phyloP scores from a whole-genome alignment of 23 red algal species.

The Pyropia yezoensis region DNA sequence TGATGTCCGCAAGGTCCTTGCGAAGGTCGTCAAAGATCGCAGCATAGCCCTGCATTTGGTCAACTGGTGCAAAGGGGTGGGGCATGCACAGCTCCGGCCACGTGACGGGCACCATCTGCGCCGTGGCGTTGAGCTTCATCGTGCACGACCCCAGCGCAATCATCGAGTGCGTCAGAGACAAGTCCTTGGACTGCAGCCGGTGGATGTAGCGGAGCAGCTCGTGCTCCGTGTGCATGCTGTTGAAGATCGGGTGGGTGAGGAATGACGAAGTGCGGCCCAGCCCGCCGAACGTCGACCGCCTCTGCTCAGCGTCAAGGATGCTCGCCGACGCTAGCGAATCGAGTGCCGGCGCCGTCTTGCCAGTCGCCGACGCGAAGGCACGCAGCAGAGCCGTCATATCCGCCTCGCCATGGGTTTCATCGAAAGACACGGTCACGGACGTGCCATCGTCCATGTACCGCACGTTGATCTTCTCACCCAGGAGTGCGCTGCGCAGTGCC shows the following conservation, averaged over 20 bases:
- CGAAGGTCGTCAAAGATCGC: slow-evolving; percentile 86
- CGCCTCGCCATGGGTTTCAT: slow-evolving; percentile 74
- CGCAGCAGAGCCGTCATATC: slow-evolving; percentile 44
- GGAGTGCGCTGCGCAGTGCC: slow-evolving; percentile 22
- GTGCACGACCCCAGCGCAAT: slow-evolving; percentile 97
- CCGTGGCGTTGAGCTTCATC: slow-evolving; percentile 97
- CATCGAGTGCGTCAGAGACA: slow-evolving; percentile 97
- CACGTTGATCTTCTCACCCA: slow-evolving; percentile 64
- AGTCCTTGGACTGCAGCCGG: slow-evolving; percentile 63
- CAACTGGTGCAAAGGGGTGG: slow-evolving; percentile 91
- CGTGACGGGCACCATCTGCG: slow-evolving; percentile 88
- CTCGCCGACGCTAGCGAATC: slow-evolving; percentile 12
- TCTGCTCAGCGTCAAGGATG: slow-evolving; percentile 19
- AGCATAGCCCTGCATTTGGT: slow-evolving; percentile 86
- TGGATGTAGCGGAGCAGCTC: slow-evolving; percentile 94
- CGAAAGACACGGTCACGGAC: slow-evolving; percentile 78
- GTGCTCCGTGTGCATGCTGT: slow-evolving; percentile 93
- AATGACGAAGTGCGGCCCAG: slow-evolving; percentile 57
- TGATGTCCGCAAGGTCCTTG: slow-evolving; percentile 83
- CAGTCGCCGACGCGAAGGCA: slow-evolving; percentile 41
- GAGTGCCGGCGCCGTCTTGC: not conserved
- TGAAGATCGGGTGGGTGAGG: slow-evolving; percentile 96
- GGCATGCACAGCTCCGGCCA: slow-evolving; percentile 87
- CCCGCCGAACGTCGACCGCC: slow-evolving; percentile 8
- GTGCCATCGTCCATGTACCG: slow-evolving; percentile 45